phyloP scores from a whole-genome alignment of 306 rosid genomes.

The Malus sylvestris region DNA sequence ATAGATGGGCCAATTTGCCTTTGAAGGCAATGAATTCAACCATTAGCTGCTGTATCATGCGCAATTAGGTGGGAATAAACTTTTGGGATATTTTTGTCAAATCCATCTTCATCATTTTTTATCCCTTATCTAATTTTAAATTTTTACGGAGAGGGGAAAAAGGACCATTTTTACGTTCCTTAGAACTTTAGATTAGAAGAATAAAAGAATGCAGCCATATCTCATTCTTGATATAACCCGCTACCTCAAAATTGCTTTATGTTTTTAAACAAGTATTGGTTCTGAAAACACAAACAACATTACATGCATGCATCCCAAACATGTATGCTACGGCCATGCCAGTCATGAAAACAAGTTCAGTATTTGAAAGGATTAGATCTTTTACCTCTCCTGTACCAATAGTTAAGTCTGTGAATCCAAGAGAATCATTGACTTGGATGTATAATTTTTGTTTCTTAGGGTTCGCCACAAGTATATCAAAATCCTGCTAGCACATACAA shows the following conservation, averaged over 20 bases:
- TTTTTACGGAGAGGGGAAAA: background rate
- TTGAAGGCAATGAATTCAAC: background rate
- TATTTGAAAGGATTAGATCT: background rate
- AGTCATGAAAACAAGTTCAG: background rate
- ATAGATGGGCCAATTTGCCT: background rate
- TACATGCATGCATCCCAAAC: background rate
- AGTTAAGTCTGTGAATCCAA: conserved; percentile 73
- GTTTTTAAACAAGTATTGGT: background rate
- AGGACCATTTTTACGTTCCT: background rate
- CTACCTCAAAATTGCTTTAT: background rate
- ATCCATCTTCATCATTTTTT: background rate
- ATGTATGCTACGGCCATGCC: background rate
- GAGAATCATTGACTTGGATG: conserved; percentile 83
- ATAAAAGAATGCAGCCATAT: background rate
- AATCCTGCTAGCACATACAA: conserved; percentile 62
- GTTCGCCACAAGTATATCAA: conserved; percentile 82
- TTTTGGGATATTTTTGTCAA: background rate
- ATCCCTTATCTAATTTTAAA: background rate
- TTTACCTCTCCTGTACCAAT: conserved; percentile 88
- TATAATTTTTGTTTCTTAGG: conserved; percentile 74
- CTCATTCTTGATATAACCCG: background rate
- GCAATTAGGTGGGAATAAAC: background rate
- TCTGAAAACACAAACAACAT: background rate
- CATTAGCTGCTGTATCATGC: background rate
- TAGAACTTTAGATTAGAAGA: background rate